These are phyloP conservation scores for Aspergillus luchuensis DNA, from an alignment of 2,329 filamentous ascomycete genomes.

Conservation along the genomic window DNA sequence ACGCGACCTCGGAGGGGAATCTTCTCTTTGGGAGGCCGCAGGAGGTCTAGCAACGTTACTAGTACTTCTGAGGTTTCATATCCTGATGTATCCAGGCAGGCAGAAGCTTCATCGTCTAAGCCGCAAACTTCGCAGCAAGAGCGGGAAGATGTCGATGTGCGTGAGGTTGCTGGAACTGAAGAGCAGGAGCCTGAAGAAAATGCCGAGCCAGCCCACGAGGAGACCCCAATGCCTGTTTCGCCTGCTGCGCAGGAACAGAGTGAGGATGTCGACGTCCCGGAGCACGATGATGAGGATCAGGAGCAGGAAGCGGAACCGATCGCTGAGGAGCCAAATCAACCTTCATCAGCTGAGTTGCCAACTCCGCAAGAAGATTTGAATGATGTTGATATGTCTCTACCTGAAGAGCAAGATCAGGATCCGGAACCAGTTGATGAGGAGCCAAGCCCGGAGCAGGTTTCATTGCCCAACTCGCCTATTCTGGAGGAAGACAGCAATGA, in stretches of 20 bases:
- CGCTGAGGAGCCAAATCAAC: neutral
- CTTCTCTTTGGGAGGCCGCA: constrained; percentile 39
- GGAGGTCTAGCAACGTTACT: constrained; percentile 18
- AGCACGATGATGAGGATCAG: neutral
- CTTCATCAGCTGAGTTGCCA: too few species aligned
- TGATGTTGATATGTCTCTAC: neutral
- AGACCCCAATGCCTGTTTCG: neutral
- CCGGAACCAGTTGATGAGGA: neutral
- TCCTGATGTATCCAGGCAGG: constrained; percentile 25
- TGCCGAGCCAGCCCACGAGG: neutral
- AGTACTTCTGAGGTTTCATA: constrained; percentile 22
- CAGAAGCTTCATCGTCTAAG: constrained; percentile 18
- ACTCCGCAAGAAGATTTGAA: too few species aligned
- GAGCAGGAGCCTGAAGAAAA: neutral
- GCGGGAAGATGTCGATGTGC: neutral
- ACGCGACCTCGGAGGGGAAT: constrained; percentile 32
- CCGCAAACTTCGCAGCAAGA: constrained; percentile 13
- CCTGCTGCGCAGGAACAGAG: too few species aligned
- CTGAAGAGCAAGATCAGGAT: too few species aligned
- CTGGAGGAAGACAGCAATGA: constrained; percentile 12
- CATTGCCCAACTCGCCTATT: constrained; percentile 13
- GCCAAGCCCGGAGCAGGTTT: constrained; percentile 3
- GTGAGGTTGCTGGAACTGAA: neutral
- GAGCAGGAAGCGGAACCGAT: neutral
- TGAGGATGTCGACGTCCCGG: too few species aligned